Conservation (phyloP, 192 early-diverging fungal genomes). For the Coemansia erecta region DNA sequence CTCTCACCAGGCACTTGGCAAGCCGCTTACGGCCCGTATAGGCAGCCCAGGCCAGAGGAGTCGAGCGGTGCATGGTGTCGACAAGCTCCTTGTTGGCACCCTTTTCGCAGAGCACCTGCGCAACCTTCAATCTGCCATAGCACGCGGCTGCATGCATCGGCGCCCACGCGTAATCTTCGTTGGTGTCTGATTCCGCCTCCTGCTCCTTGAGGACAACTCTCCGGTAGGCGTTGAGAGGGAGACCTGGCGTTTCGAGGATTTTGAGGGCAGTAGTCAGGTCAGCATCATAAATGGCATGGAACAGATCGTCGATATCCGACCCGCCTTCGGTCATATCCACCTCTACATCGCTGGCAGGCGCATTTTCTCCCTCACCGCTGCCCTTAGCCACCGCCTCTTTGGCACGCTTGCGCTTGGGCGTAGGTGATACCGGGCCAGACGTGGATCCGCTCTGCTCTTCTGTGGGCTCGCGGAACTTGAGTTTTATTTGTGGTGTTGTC, state of each 20-base stretch:
- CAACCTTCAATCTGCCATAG: slow-evolving; percentile 68
- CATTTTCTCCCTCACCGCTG: background rate
- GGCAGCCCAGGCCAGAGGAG: slow-evolving; percentile 89
- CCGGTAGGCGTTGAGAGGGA: slow-evolving; percentile 40
- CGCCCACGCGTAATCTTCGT: slow-evolving; percentile 73
- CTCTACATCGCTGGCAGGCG: background rate
- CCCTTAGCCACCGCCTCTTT: slow-evolving; percentile 10
- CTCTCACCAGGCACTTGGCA: slow-evolving; percentile 70
- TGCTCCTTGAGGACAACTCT: slow-evolving; percentile 50
- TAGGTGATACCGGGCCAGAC: background rate
- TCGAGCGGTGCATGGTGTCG: slow-evolving; percentile 81
- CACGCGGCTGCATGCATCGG: slow-evolving; percentile 85
- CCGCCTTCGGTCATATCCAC: slow-evolving; percentile 1
- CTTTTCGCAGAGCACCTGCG: slow-evolving; percentile 65
- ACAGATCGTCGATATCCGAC: slow-evolving; percentile 35
- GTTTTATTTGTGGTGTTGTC: slow-evolving; percentile 24
- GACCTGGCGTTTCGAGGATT: slow-evolving; percentile 30
- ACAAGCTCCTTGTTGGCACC: slow-evolving; percentile 77
- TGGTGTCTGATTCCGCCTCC: slow-evolving; percentile 47
- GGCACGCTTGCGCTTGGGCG: slow-evolving; percentile 40
- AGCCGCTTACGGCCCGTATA: slow-evolving; percentile 72
- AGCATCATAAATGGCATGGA: slow-evolving; percentile 49
- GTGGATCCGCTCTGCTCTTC: slow-evolving; percentile 10
- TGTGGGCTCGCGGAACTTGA: slow-evolving; percentile 23
- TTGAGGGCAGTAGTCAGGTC: slow-evolving; percentile 33